Evolutionary conservation across 805 yeast genomes (phyloP).

Genomic region (Teunomyces tritomae): DNA sequence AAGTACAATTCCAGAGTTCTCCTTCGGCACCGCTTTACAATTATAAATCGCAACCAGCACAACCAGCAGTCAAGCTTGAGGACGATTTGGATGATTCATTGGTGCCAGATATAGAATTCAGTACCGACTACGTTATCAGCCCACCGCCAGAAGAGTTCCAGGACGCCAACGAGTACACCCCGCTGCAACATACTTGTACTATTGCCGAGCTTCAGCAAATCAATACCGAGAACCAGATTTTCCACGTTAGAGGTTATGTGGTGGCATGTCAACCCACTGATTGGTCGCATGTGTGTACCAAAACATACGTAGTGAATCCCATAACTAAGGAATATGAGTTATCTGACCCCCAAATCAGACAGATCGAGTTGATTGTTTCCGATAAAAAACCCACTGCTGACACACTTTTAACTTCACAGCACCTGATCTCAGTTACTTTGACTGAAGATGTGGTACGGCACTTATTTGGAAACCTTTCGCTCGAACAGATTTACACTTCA

Average conservation of each 20-base stretch:
- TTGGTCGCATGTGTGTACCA: slow-evolving; percentile 26
- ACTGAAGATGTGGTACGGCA: slow-evolving; percentile 11
- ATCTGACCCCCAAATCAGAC: slow-evolving; percentile 24
- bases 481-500: slow-evolving; percentile 15
- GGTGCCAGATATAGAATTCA: slow-evolving; percentile 1
- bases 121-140: not conserved
- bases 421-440: slow-evolving; percentile 14
- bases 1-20: not conserved
- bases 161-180: not conserved
- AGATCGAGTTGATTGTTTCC: slow-evolving; percentile 23
- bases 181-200: slow-evolving; percentile 1
- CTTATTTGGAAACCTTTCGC: slow-evolving; percentile 10
- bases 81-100: not conserved
- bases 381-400: slow-evolving; percentile 9
- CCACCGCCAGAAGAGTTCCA: slow-evolving; percentile 1
- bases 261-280: slow-evolving; percentile 26
- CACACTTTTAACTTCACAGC: slow-evolving; percentile 8
- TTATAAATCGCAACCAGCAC: slow-evolving; percentile 3
- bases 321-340: slow-evolving; percentile 6
- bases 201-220: not conserved
- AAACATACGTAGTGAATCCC: slow-evolving; percentile 16
- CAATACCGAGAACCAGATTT: slow-evolving; percentile 10
- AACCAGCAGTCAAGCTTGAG: not conserved
- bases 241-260: slow-evolving; percentile 17
- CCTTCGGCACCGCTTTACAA: not conserved